Percentiles rank a stretch among this genome's conserved stretches.
phyloP scores from a whole-genome alignment of 352 stramenopile species.

The Pythium rhizo-oryzae region DNA sequence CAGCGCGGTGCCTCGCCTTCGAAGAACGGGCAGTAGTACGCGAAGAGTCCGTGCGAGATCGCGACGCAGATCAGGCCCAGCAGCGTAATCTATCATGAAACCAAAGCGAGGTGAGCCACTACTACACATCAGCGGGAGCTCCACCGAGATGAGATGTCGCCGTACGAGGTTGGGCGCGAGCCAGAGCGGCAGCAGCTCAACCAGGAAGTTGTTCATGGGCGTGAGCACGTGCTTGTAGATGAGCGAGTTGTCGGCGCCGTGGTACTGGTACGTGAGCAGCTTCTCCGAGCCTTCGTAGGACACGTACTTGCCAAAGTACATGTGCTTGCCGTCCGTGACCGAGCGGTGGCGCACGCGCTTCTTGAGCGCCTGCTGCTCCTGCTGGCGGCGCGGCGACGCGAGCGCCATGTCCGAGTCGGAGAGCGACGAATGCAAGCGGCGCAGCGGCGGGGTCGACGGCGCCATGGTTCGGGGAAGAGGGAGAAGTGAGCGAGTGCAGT shows the following conservation, averaged over 20 bases:
- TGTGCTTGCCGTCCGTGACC: slow-evolving; percentile 73
- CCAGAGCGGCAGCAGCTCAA: slow-evolving; percentile 78
- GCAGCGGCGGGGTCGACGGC: slow-evolving; percentile 10
- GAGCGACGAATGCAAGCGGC: slow-evolving; percentile 17
- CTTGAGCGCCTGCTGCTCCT: slow-evolving; percentile 43
- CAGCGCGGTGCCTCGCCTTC: slow-evolving; percentile 70
- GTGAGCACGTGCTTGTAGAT: slow-evolving; percentile 89
- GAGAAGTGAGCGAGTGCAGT: slow-evolving; percentile 4
- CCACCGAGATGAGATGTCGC: neutral
- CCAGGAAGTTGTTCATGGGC: slow-evolving; percentile 85
- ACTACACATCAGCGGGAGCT: neutral
- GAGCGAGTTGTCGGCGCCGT: slow-evolving; percentile 84
- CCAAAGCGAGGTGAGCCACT: neutral
- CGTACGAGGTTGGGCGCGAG: slow-evolving; percentile 77
- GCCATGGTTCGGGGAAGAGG: slow-evolving; percentile 15
- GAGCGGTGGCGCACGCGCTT: slow-evolving; percentile 77
- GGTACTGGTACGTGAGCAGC: slow-evolving; percentile 85
- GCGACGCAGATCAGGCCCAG: slow-evolving; percentile 69
- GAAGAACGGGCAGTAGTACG: slow-evolving; percentile 72
- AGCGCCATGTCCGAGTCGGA: slow-evolving; percentile 33
- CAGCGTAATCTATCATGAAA: slow-evolving; percentile 62
- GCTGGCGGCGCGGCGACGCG: slow-evolving; percentile 24
- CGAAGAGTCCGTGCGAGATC: slow-evolving; percentile 63
- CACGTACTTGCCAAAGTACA: slow-evolving; percentile 90
- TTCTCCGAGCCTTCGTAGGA: slow-evolving; percentile 86